Evolutionary conservation across 2,329 filamentous ascomycete genomes (phyloP), one percentile per base, ranked within the genome.

Genomic region (Sordariomycetes sp.): DNA sequence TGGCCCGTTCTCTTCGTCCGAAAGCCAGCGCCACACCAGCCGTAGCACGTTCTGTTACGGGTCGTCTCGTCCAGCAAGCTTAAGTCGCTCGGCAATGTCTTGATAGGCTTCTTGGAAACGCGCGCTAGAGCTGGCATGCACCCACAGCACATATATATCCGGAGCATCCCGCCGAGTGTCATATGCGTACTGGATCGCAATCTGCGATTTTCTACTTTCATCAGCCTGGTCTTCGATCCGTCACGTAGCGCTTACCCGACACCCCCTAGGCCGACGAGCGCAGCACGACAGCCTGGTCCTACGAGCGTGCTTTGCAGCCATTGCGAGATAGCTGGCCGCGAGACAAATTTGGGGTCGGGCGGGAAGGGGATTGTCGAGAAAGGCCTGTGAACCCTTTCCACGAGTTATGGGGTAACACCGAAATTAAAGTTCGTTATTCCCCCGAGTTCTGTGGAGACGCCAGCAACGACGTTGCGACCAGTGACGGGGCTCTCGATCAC

Each of bases 21-120:
- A 47, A 6, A 62, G 43, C 57, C 54, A 63, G 15, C 23, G 21
- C 26, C 41, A 40, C 1, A 61, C 49, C 3, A 52, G 43, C 14
- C 36, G 32, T 1, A 45, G 39, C 6, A 49, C 38, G 19, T 58
- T 27, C 4, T 37, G 42, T 0, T 46, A 37, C 0, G 49, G 33
- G 4, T 54, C 34, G 4, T 54, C 36, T 5, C 49, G 38, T 0
- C 45, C 47, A 1, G 42, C 30, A 1, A 63, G 43, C 2, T 46
- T 44, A 21, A 50, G 45, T 3, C 37, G 14, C 10, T 51, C 37
- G 1, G 56, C 56, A n/a, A 63, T 60, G 0, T 26, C 30, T 18
- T 37, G 14, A n/a, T 55, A 60, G 0, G 45, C 44, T 29, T 61
- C 43, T 8, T 51, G 43, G n/a, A 60, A 47, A 1, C 56, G 48